These are phyloP conservation scores for Boeremia exigua DNA, from an alignment of 2,329 filamentous ascomycete genomes.

Conservation along the genomic window DNA sequence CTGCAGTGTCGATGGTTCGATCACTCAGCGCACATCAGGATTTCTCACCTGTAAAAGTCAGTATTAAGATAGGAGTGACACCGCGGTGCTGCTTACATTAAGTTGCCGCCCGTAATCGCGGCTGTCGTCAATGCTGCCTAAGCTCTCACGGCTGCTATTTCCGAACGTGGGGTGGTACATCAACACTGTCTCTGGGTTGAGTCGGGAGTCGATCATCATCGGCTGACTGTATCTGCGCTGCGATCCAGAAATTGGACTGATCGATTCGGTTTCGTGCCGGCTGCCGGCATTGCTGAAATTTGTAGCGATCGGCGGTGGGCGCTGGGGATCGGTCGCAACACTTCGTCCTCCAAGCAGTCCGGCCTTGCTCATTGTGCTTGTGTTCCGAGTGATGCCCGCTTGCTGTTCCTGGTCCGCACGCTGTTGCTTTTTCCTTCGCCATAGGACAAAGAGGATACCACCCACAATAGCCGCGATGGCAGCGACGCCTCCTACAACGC, in stretches of 20 bases:
- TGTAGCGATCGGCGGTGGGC: slow-evolving; percentile 36
- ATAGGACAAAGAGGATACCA: slow-evolving; percentile 49
- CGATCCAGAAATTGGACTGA: slow-evolving; percentile 43
- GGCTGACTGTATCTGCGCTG: slow-evolving; percentile 52
- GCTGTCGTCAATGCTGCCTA: slow-evolving; percentile 55
- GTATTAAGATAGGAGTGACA: background rate
- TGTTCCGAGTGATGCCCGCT: slow-evolving; percentile 48
- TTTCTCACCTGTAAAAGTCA: slow-evolving; percentile 40
- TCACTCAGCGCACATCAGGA: slow-evolving; percentile 35
- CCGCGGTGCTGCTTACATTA: slow-evolving; percentile 43
- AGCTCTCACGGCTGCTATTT: slow-evolving; percentile 54
- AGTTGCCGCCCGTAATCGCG: slow-evolving; percentile 56
- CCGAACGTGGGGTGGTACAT: slow-evolving; percentile 43
- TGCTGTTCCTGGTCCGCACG: slow-evolving; percentile 27
- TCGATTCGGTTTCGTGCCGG: slow-evolving; percentile 39
- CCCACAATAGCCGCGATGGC: slow-evolving; percentile 35
- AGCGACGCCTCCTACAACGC: slow-evolving; percentile 50
- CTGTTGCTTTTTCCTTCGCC: slow-evolving; percentile 41
- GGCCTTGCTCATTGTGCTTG: slow-evolving; percentile 56
- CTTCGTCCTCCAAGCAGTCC: slow-evolving; percentile 48
- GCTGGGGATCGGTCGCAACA: slow-evolving; percentile 25
- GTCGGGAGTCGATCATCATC: slow-evolving; percentile 55
- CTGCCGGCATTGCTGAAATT: slow-evolving; percentile 38
- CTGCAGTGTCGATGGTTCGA: background rate
- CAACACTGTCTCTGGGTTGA: slow-evolving; percentile 57